Evolutionary conservation across 2,329 filamentous ascomycete species (phyloP).

Genomic region (Penicillium crustosum): DNA sequence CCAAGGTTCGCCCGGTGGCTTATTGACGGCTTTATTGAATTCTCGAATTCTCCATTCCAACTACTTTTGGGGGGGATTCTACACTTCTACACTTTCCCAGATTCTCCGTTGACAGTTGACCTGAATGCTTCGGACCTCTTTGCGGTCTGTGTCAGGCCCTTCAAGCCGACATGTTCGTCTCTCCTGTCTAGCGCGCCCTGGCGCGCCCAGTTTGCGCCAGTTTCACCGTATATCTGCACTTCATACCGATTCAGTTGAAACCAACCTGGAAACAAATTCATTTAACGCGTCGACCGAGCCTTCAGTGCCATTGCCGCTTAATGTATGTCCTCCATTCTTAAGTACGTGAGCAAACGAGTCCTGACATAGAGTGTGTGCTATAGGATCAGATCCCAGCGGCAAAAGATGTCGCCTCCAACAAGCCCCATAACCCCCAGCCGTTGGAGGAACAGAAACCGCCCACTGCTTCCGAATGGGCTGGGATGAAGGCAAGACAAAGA

Average conservation of each 20-base stretch:
- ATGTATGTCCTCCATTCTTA: neutral
- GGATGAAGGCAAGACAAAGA: neutral
- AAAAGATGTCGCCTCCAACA: neutral
- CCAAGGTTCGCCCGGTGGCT: neutral
- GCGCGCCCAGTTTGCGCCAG: slow-evolving; percentile 26
- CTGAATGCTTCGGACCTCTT: slow-evolving; percentile 41
- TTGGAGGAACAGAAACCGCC: neutral
- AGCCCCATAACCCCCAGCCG: neutral
- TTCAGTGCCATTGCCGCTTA: neutral
- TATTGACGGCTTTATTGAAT: neutral
- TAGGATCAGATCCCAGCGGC: neutral
- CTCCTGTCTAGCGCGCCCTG: slow-evolving; percentile 32
- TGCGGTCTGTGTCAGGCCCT: slow-evolving; percentile 40
- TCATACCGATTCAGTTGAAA: slow-evolving; percentile 13
- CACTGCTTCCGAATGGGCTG: neutral
- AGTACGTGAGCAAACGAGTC: neutral
- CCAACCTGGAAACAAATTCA: neutral
- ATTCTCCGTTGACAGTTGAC: slow-evolving; percentile 2
- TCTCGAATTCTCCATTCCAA: neutral
- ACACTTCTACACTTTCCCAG: neutral
- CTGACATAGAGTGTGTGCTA: neutral
- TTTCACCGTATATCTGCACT: slow-evolving; percentile 27
- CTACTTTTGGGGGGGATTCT: neutral
- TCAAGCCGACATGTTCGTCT: slow-evolving; percentile 37
- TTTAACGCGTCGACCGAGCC: neutral